These are phyloP conservation scores for Globisporangium rhizosaccharum DNA, from an alignment of 352 stramenopile species.

Conservation along the genomic window DNA sequence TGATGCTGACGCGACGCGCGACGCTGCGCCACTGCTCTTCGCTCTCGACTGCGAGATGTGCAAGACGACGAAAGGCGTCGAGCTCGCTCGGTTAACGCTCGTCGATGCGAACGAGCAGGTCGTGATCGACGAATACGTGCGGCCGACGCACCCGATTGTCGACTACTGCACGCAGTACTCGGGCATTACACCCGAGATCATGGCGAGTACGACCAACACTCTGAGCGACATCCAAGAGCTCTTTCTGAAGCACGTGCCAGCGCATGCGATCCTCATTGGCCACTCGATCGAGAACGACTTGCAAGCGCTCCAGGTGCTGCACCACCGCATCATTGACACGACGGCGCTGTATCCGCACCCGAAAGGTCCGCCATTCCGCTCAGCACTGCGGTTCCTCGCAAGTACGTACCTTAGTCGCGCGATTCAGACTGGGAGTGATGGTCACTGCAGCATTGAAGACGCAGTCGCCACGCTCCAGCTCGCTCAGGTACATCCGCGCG, in stretches of 20 bases:
- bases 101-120: constrained; percentile 61
- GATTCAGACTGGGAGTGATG: constrained; percentile 68
- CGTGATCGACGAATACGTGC: constrained; percentile 77
- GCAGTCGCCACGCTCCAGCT: constrained; percentile 72
- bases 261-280: constrained; percentile 78
- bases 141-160: constrained; percentile 75
- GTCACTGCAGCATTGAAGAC: constrained; percentile 82
- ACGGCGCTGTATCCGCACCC: constrained; percentile 77
- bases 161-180: constrained; percentile 88
- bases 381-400: constrained; percentile 65
- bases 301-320: constrained; percentile 54
- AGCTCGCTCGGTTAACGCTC: constrained; percentile 70
- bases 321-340: constrained; percentile 80
- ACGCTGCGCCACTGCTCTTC: constrained; percentile 46
- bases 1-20: constrained; percentile 20
- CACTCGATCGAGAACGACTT: constrained; percentile 89
- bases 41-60: constrained; percentile 88
- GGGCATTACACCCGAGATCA: constrained; percentile 78
- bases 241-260: constrained; percentile 52
- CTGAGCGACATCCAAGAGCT: constrained; percentile 61
- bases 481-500: constrained; percentile 20
- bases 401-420: constrained; percentile 63
- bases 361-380: constrained; percentile 71
- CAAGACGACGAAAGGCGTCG: constrained; percentile 79
- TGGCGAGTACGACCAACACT: constrained; percentile 55